phyloP scores from a whole-genome alignment of 139 green algal genomes.

The Eudorina sp. region DNA sequence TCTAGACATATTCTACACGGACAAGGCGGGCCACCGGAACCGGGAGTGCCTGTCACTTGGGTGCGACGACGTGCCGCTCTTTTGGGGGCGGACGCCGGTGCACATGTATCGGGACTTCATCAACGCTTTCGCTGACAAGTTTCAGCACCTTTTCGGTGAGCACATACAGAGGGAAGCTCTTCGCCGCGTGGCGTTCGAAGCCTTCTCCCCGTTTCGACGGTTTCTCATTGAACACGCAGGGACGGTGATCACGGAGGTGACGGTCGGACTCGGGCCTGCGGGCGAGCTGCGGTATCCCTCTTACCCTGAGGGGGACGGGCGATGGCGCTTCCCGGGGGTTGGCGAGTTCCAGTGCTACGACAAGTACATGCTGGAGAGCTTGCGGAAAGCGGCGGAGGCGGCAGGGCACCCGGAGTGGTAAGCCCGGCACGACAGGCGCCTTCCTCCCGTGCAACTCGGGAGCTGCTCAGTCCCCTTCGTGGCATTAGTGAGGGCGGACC shows the following conservation, averaged over 20 bases:
- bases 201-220: too few relatives aligned
- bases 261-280: conserved; percentile 95
- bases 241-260: conserved; percentile 91
- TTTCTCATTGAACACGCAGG: conserved; percentile 53
- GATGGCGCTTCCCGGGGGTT: conserved; percentile 97
- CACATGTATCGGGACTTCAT: conserved; percentile 96
- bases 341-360: conserved; percentile 99
- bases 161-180: too few relatives aligned
- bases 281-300: conserved; percentile 98
- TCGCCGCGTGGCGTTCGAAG: too few relatives aligned
- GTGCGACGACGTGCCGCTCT: conserved; percentile 88
- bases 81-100: conserved; percentile 91
- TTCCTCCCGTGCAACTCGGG: too few relatives aligned
- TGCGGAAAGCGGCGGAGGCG: conserved; percentile 75
- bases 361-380: conserved; percentile 93
- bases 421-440: neutral
- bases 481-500: too few relatives aligned
- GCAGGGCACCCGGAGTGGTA: conserved; percentile 91
- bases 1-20: conserved; percentile 97
- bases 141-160: conserved; percentile 75
- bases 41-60: conserved; percentile 94
- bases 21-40: conserved; percentile 89
- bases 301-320: conserved; percentile 95
- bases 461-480: too few relatives aligned
- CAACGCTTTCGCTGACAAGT: conserved; percentile 87